Conservation (phyloP, 2,329 filamentous ascomycete species). For the Zymoseptoria crescenta region DNA sequence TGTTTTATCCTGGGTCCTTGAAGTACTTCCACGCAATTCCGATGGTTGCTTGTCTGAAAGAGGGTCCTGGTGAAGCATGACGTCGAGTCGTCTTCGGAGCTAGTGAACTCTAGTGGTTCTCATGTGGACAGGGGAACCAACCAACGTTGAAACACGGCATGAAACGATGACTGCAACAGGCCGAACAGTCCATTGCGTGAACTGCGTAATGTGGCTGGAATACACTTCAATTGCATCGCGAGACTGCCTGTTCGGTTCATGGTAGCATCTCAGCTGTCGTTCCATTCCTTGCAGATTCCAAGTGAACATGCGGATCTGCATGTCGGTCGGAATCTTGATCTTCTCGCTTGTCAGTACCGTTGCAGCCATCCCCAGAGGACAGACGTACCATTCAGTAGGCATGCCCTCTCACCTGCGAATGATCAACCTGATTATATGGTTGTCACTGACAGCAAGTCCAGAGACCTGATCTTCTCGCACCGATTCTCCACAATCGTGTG, state of each 20-base stretch:
- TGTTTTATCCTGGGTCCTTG: too few relatives aligned
- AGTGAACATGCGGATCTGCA: background rate
- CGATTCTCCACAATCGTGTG: background rate
- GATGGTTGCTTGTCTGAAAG: background rate
- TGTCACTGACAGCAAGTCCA: background rate
- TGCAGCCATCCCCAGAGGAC: background rate
- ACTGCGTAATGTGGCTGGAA: background rate
- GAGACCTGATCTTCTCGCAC: background rate
- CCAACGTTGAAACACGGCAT: background rate
- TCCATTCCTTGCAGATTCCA: background rate
- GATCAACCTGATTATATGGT: too few relatives aligned
- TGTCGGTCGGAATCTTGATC: background rate
- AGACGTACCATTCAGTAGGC: background rate
- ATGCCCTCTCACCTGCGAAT: background rate
- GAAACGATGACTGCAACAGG: background rate
- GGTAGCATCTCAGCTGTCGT: background rate
- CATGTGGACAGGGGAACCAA: background rate
- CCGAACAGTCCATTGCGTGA: background rate
- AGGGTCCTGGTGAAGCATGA: background rate
- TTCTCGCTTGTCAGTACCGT: background rate
- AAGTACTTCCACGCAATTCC: too few relatives aligned
- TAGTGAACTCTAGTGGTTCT: background rate
- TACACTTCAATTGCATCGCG: background rate
- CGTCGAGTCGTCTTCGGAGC: background rate
- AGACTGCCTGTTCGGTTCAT: background rate